Evolutionary conservation across 768 basidiomycete species (phyloP), one percentile per base, ranked within the genome.

Genomic region (Macrocybe gigantea): DNA sequence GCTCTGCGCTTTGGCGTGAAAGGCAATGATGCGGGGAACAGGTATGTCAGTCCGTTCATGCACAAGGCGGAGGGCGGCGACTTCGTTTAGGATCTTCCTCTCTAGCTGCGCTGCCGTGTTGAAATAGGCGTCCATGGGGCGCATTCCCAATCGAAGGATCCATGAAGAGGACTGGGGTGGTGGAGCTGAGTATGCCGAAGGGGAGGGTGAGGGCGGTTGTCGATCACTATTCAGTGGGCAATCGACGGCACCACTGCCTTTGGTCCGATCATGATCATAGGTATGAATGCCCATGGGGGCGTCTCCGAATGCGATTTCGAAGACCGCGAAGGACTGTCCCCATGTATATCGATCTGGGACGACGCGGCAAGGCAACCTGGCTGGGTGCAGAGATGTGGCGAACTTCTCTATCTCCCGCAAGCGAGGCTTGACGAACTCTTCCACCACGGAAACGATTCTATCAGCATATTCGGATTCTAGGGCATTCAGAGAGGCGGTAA

Each of bases 81-180:
- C 70, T 56, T 72, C 70, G 54, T 72, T 72, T 34, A 68, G 56
- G 38, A 72, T 72, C 57, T 72, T 72, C 14, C 70, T 66, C 49
- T 70, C 68, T 7, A 72, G 65, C 52, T 72, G 70, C 31, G 64
- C 69, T 15, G 69, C 59, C 29, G 70, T 72, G 54, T 70, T 69
- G 60, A 68, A 72, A 48, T 68, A 69, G 14, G 60, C 66, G 50
- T 69, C 67, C 61, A 67, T 66, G 1, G 70, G 65, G 7, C 63
- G 60, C 63, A 72, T 65, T 9, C 68, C 70, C 47, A 70, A 70
- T 31, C 70, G 61, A 41, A 69, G 64, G 46, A 72, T 69, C 70
- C 70, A 72, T 38, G 69, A 69, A 22, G 22, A 22, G 22, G 22
- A 22, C 22, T 22, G 22, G 22, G 22, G 22, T 22, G 4, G 22